Evolutionary conservation across 495 filamentous ascomycete species (phyloP).

Genomic region (Bombardia bombarda): DNA sequence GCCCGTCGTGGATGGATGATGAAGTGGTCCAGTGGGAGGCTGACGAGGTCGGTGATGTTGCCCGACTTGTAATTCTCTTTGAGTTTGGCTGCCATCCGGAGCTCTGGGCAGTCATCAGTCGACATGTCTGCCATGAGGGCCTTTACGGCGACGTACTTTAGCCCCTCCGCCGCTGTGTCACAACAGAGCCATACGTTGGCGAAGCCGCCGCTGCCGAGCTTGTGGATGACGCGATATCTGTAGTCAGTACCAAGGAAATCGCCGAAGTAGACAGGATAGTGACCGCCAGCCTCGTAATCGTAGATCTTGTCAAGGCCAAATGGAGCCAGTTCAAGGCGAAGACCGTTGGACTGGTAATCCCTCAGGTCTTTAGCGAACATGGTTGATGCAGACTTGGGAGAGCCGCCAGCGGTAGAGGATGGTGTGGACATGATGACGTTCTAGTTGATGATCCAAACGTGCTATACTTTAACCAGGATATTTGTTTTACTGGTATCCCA

Average conservation of each 20-base stretch:
- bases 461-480: too few species aligned
- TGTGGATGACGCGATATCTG: conserved; percentile 23
- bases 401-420: too few species aligned
- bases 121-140: conserved; percentile 21
- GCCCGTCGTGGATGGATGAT: conserved; percentile 19
- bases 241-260: neutral
- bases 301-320: neutral
- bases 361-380: too few species aligned
- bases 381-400: too few species aligned
- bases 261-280: neutral
- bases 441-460: too few species aligned
- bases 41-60: neutral
- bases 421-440: too few species aligned
- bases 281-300: neutral
- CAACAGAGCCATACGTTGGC: conserved; percentile 34
- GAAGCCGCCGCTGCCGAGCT: conserved; percentile 33
- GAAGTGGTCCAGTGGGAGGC: conserved; percentile 20
- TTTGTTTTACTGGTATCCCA: too few species aligned
- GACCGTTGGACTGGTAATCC: too few species aligned
- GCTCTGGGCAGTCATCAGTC: conserved; percentile 7
- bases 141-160: conserved; percentile 7
- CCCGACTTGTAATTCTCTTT: conserved; percentile 1
- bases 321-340: neutral
- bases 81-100: conserved; percentile 1
- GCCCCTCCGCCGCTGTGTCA: neutral